These are phyloP conservation scores for Didymella segeticola DNA, from an alignment of 2,329 filamentous ascomycete genomes.

Conservation along the genomic window DNA sequence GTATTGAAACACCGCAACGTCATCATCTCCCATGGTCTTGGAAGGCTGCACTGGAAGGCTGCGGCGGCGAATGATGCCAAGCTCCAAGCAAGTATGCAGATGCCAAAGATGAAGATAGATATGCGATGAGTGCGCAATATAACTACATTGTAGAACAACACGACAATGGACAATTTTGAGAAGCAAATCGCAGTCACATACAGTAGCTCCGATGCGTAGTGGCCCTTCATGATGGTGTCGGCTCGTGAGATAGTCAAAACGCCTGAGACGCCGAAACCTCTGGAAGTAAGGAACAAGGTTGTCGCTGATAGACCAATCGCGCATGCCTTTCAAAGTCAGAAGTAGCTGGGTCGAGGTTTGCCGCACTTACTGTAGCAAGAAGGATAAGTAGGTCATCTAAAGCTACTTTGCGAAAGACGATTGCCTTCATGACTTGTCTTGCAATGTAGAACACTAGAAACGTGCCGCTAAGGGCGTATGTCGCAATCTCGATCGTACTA, in stretches of 20 bases:
- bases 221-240: conserved; percentile 37
- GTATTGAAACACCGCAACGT: conserved; percentile 38
- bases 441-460: conserved; percentile 34
- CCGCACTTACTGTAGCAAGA: conserved; percentile 35
- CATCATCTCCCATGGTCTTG: conserved; percentile 39
- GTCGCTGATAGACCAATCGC: conserved; percentile 38
- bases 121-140: conserved; percentile 29
- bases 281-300: conserved; percentile 31
- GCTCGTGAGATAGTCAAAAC: conserved; percentile 26
- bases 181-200: conserved; percentile 40
- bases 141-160: conserved; percentile 37
- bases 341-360: no score
- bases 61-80: conserved; percentile 31
- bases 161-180: conserved; percentile 39
- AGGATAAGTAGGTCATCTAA: conserved; percentile 43
- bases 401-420: conserved; percentile 30
- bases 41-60: conserved; percentile 42
- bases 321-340: conserved; percentile 31
- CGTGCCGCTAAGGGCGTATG: conserved; percentile 35
- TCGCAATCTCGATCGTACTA: conserved; percentile 30
- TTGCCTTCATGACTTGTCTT: conserved; percentile 36
- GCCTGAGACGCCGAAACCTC: conserved; percentile 30
- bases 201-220: conserved; percentile 44
- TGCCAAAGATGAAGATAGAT: conserved; percentile 25
- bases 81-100: conserved; percentile 39